Conservation (phyloP, 495 filamentous ascomycete genomes). For the Penicillium coffeae region DNA sequence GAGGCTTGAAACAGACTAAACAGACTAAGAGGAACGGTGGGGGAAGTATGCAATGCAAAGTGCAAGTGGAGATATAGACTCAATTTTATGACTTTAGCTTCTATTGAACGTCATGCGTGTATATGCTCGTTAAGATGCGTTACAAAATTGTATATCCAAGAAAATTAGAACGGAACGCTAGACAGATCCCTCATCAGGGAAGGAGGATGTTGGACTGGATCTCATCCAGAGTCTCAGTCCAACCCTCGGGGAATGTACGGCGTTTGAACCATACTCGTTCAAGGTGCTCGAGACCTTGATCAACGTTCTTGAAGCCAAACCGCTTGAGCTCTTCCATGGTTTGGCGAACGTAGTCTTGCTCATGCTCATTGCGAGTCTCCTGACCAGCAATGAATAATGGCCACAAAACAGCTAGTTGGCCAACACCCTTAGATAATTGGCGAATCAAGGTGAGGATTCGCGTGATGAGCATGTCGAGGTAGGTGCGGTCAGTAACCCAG, state of each 20-base stretch:
- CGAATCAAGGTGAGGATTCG: constrained; percentile 32
- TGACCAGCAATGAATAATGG: constrained; percentile 39
- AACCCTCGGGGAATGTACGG: constrained; percentile 35
- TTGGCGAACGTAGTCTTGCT: constrained; percentile 34
- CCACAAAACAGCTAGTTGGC: constrained; percentile 36
- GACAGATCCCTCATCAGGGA: neutral
- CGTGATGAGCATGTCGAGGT: constrained; percentile 31
- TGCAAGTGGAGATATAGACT: too few relatives aligned
- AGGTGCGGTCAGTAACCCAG: constrained; percentile 22
- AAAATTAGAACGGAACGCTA: neutral
- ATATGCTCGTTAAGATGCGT: neutral
- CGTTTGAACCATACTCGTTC: constrained; percentile 38
- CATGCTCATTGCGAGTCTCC: constrained; percentile 29
- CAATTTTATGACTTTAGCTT: too few relatives aligned
- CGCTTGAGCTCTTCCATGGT: constrained; percentile 35
- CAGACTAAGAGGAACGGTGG: too few relatives aligned
- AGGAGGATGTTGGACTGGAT: constrained; percentile 31
- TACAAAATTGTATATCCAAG: neutral
- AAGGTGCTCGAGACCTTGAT: constrained; percentile 32
- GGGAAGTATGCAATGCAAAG: too few relatives aligned
- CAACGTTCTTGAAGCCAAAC: constrained; percentile 42
- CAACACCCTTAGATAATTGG: constrained; percentile 35
- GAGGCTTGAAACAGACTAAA: too few relatives aligned
- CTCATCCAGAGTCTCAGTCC: constrained; percentile 38
- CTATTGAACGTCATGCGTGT: neutral